Base-by-base conservation (phyloP, 2,329 filamentous ascomycete genomes). In the Aspergillus candidus region DNA sequence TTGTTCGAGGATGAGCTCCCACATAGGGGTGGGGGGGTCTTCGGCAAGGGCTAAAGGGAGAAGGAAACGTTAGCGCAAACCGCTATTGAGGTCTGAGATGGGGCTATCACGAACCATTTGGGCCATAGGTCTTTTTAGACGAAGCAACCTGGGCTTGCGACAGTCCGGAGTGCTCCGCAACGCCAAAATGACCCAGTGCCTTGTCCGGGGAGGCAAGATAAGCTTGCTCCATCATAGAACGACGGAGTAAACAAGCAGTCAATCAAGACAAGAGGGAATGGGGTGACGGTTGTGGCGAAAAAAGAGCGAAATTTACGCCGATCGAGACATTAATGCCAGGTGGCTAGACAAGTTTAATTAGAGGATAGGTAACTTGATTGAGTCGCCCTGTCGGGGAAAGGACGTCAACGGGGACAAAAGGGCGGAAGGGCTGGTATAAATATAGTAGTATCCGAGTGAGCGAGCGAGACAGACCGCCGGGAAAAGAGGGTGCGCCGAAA, bases 1-100 rank as follows among this genome's bases (percentile, higher is more conserved):
- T 68, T 98, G 93, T 72, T 98, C 93, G 47, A 98, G 78, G 44
- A 98, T 88, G 51, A 98, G 83, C 71, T 97, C 81, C 93, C 91
- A 98, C 38, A 98, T 67, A 32, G 93, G 93, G 29, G 93, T 98
- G 3, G 93, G 89, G 42, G 93, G 93, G 54, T 98, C 93, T 72
- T 98, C 93, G 36, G 81, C 78, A 44, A 88, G 75, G 44, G 83
- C 83, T 87, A 47, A 27, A 27, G 6, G 22, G 22, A 27, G 22
- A 27, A 7, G 6, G 6, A 7, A 27, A 27, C 22, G 22, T 27
- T 27, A 27, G 22, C 22, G 22, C 7, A 10, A 6, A 27, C 22
- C 7, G 8, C 22, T 27, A 27, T 27, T 27, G 22, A 27, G 22
- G 22, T 8, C 6, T 27, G 22, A 7, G 22, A 27, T 27, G 22